These are phyloP conservation scores for Balakata baccata DNA, from an alignment of 345 rosid species.

Conservation along the genomic window DNA sequence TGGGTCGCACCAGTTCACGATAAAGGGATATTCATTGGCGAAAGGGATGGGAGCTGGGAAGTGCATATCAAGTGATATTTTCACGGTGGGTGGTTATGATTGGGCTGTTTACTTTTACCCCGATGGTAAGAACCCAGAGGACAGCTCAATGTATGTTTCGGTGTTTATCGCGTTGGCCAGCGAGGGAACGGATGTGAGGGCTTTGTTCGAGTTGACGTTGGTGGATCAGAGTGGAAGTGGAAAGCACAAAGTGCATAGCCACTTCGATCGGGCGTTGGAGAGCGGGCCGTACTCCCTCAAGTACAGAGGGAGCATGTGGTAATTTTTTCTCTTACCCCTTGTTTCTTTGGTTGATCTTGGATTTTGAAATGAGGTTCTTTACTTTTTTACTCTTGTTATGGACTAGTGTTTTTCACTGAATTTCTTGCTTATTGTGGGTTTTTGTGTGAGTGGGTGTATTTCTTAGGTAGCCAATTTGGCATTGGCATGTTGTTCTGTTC, in stretches of 20 bases:
- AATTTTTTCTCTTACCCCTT: background rate
- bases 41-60: constrained; percentile 80
- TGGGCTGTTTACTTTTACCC: constrained; percentile 97
- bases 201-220: constrained; percentile 77
- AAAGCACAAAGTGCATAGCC: constrained; percentile 85
- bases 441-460: too few relatives aligned
- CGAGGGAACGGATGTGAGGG: constrained; percentile 88
- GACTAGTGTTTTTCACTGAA: too few relatives aligned
- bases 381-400: too few relatives aligned
- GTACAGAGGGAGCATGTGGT: constrained; percentile 96
- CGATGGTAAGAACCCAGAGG: constrained; percentile 82
- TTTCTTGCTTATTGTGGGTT: too few relatives aligned
- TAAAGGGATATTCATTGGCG: constrained; percentile 75
- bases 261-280: constrained; percentile 85
- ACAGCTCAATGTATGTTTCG: constrained; percentile 63
- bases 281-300: constrained; percentile 87
- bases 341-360: background rate
- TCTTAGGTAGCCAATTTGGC: background rate
- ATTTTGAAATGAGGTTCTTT: background rate
- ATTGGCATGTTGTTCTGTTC: background rate
- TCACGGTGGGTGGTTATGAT: constrained; percentile 82
- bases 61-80: constrained; percentile 70
- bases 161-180: constrained; percentile 87
- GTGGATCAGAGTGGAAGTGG: constrained; percentile 92
- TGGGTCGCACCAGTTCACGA: constrained; percentile 75